Conservation (phyloP, 2,329 filamentous ascomycete genomes). For the Pseudopyricularia javanii region DNA sequence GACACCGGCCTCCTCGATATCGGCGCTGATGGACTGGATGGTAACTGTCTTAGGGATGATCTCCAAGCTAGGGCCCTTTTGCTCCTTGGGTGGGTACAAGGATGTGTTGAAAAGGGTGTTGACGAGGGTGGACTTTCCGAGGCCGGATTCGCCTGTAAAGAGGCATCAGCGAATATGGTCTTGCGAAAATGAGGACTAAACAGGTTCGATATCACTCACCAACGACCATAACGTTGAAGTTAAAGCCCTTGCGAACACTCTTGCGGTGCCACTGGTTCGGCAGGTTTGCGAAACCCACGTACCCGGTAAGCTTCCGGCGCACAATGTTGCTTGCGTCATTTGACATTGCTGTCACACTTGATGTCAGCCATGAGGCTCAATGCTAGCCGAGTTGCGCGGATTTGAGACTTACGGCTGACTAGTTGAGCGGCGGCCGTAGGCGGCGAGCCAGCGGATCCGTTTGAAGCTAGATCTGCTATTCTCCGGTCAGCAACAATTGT, state of each 20-base stretch:
- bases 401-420: slow-evolving; percentile 23
- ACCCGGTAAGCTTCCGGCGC: slow-evolving; percentile 93
- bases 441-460: slow-evolving; percentile 25
- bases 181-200: slow-evolving; percentile 1
- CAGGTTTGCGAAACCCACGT: slow-evolving; percentile 96
- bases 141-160: slow-evolving; percentile 79
- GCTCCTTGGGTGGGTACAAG: slow-evolving; percentile 96
- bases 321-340: slow-evolving; percentile 88
- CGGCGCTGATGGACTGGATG: slow-evolving; percentile 88
- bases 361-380: not conserved
- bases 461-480: slow-evolving; percentile 22
- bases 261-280: slow-evolving; percentile 99
- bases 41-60: slow-evolving; percentile 97
- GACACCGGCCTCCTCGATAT: slow-evolving; percentile 97
- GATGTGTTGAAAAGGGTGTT: slow-evolving; percentile 99
- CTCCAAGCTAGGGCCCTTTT: slow-evolving; percentile 91
- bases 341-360: slow-evolving; percentile 23
- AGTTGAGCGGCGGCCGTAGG: slow-evolving; percentile 25
- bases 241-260: slow-evolving; percentile 99
- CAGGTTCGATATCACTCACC: slow-evolving; percentile 48
- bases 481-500: not conserved
- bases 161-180: not conserved
- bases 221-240: slow-evolving; percentile 99
- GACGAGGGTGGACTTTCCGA: slow-evolving; percentile 97
- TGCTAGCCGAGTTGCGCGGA: slow-evolving; percentile 11